Percentiles rank a stretch among this genome's conserved stretches.
Conservation (phyloP, 257 asterid genomes). For the Haberlea rhodopensis region DNA sequence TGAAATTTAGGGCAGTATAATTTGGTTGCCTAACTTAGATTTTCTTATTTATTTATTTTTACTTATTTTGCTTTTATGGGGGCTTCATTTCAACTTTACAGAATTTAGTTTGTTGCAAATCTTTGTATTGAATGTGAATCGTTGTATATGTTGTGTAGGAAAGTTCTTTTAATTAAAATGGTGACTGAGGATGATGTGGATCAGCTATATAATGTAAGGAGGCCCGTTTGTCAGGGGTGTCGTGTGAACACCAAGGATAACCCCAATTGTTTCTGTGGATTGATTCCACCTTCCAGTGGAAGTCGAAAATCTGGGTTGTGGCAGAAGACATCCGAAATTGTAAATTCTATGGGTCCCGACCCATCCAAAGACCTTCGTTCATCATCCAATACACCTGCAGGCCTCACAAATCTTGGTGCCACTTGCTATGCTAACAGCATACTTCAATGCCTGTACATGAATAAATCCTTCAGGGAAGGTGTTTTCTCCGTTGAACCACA, state of each 20-base stretch:
- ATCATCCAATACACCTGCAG: constrained; percentile 79
- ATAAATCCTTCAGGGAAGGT: constrained; percentile 81
- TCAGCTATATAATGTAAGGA: constrained; percentile 78
- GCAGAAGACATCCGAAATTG: constrained; percentile 86
- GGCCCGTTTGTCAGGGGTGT: constrained; percentile 92
- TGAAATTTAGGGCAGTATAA: not conserved
- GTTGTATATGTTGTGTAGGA: constrained; percentile 42
- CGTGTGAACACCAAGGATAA: constrained; percentile 92
- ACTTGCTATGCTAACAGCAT: constrained; percentile 99
- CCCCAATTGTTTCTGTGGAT: constrained; percentile 96
- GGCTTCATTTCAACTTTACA: constrained; percentile 20
- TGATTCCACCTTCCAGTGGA: constrained; percentile 76
- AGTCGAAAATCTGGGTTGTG: constrained; percentile 90
- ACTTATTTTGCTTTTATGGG: constrained; percentile 13
- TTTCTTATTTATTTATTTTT: not conserved
- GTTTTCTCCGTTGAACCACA: constrained; percentile 82
- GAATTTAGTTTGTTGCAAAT: constrained; percentile 9
- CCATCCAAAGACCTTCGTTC: constrained; percentile 72
- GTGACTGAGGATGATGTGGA: constrained; percentile 70
- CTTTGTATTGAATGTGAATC: constrained; percentile 18
- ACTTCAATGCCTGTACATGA: constrained; percentile 88
- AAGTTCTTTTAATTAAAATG: constrained; percentile 51
- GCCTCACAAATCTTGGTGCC: constrained; percentile 96
- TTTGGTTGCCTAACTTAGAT: not conserved
- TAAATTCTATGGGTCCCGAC: constrained; percentile 78